Conservation (phyloP, 148 eudicot species). For the Polygonum aviculare region DNA sequence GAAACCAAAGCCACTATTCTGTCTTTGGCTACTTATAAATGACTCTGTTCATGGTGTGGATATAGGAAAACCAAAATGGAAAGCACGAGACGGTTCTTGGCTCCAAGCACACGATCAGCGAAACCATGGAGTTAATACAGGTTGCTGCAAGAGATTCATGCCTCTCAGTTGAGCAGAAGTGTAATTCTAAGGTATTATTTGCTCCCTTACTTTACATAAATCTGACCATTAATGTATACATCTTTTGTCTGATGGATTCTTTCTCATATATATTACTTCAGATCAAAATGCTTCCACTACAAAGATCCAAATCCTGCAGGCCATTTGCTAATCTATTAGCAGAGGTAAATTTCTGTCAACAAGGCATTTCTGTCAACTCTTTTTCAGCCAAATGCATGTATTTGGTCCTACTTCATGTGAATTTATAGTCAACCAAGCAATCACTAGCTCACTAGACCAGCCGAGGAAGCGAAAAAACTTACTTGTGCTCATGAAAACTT, state of each 20-base stretch:
- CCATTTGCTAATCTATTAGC: constrained; percentile 36
- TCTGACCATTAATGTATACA: background rate
- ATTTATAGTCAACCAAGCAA: too few relatives aligned
- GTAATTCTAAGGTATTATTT: constrained; percentile 30
- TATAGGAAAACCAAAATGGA: constrained; percentile 24
- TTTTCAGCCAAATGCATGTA: too few relatives aligned
- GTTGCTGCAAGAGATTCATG: constrained; percentile 42
- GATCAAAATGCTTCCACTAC: constrained; percentile 30
- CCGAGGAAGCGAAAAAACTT: constrained; percentile 5
- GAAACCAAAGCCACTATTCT: background rate
- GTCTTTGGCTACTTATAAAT: background rate
- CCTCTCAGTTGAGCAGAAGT: constrained; percentile 35
- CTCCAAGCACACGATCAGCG: constrained; percentile 31
- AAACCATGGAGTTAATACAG: constrained; percentile 41
- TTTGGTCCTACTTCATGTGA: too few relatives aligned
- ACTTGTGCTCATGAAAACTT: constrained; percentile 24
- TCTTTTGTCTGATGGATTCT: background rate
- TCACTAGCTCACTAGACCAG: background rate
- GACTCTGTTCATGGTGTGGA: background rate
- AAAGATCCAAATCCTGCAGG: constrained; percentile 30
- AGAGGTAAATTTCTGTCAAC: constrained; percentile 22
- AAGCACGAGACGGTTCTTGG: constrained; percentile 34
- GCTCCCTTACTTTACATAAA: background rate
- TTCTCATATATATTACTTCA: constrained; percentile 13
- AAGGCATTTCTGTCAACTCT: too few relatives aligned